phyloP scores from a whole-genome alignment of 768 basidiomycete genomes.

The Filobasidium wieringae region DNA sequence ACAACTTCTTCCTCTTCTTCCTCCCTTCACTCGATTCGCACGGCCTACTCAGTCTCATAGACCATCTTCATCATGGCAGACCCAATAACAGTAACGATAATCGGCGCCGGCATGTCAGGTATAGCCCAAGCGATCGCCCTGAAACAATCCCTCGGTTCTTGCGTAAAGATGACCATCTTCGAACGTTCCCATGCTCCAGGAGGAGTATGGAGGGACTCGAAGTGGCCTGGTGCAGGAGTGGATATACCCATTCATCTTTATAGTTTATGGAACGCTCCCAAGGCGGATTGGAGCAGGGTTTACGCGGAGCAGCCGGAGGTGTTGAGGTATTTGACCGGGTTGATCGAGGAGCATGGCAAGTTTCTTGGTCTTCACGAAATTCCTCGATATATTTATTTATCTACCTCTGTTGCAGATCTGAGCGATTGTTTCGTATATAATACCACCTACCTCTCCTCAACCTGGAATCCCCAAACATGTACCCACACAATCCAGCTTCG shows the following conservation, averaged over 20 bases:
- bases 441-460: constrained; percentile 41
- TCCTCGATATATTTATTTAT: not conserved
- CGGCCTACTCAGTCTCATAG: not conserved
- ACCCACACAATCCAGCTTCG: constrained; percentile 43
- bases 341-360: constrained; percentile 36
- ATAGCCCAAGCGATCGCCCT: constrained; percentile 20
- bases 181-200: not conserved
- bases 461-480: constrained; percentile 45
- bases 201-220: constrained; percentile 1
- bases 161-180: constrained; percentile 10
- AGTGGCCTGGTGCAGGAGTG: constrained; percentile 3
- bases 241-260: constrained; percentile 9
- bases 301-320: constrained; percentile 48
- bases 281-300: constrained; percentile 47
- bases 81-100: not conserved
- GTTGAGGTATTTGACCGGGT: constrained; percentile 45
- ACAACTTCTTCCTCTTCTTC: too few relatives aligned
- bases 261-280: constrained; percentile 28
- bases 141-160: constrained; percentile 13
- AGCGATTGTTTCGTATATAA: constrained; percentile 37
- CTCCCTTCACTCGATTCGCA: too few relatives aligned
- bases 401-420: constrained; percentile 13
- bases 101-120: constrained; percentile 11
- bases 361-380: constrained; percentile 21
- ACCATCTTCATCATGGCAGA: not conserved